These are phyloP conservation scores for Porodaedalea pini DNA, from an alignment of 1,284 basidiomycete species.

Conservation along the genomic window DNA sequence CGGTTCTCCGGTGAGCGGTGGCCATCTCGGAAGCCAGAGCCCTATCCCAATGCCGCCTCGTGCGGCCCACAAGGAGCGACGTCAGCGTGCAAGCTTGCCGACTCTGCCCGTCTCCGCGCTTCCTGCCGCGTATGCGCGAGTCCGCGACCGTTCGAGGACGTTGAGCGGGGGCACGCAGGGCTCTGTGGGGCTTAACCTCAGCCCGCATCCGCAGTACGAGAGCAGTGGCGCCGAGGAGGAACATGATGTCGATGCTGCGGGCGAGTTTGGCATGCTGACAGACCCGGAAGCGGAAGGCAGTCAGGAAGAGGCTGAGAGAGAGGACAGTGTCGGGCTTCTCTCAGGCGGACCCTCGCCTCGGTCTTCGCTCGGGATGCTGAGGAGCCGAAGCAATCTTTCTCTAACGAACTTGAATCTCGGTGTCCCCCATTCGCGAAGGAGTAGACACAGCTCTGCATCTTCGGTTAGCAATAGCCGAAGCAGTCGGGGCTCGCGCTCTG, in stretches of 20 bases:
- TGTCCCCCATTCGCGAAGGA: constrained; percentile 7
- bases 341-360: constrained; percentile 52
- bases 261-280: constrained; percentile 39
- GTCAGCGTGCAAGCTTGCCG: constrained; percentile 8
- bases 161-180: constrained; percentile 12
- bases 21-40: constrained; percentile 29
- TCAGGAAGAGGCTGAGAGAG: constrained; percentile 59
- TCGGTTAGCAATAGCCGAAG: constrained; percentile 2
- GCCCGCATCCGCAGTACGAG: constrained; percentile 28
- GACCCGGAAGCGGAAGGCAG: constrained; percentile 51
- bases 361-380: constrained; percentile 48
- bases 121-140: neutral
- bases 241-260: constrained; percentile 30
- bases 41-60: constrained; percentile 70
- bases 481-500: constrained; percentile 5
- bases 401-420: constrained; percentile 16
- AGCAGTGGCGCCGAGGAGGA: constrained; percentile 33
- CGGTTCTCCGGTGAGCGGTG: constrained; percentile 32
- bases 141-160: constrained; percentile 19
- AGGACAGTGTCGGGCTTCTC: constrained; percentile 65
- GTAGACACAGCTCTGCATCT: constrained; percentile 18
- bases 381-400: constrained; percentile 31
- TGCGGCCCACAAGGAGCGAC: constrained; percentile 35
- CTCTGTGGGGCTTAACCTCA: constrained; percentile 10
- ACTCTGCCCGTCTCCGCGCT: constrained; percentile 21